Percentiles rank a stretch among this genome's conserved stretches.
These are phyloP conservation scores for Chaetomium fimeti DNA, from an alignment of 495 filamentous ascomycete species.

Conservation along the genomic window DNA sequence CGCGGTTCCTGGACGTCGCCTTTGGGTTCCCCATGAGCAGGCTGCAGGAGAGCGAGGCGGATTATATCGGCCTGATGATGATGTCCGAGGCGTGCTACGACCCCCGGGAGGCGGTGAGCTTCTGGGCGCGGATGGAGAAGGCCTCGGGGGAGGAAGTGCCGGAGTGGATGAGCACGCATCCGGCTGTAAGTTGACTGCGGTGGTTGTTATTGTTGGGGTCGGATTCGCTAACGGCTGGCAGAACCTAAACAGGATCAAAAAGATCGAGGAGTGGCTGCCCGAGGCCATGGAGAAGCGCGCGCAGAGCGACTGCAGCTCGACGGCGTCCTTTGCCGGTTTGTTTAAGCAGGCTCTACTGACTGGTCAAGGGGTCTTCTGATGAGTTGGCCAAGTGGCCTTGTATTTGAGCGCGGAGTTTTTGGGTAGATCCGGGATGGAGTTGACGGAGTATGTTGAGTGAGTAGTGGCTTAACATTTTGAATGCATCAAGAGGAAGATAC, in stretches of 20 bases:
- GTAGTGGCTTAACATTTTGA: too few relatives aligned
- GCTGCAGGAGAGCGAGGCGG: slow-evolving; percentile 65
- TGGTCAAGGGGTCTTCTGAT: slow-evolving; percentile 19
- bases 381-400: background rate
- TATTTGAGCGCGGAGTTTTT: slow-evolving; percentile 12
- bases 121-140: slow-evolving; percentile 79
- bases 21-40: slow-evolving; percentile 69
- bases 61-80: slow-evolving; percentile 81
- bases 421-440: background rate
- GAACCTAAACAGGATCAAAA: slow-evolving; percentile 66
- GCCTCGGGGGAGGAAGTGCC: slow-evolving; percentile 57
- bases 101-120: slow-evolving; percentile 64
- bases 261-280: slow-evolving; percentile 67
- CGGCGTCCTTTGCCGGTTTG: slow-evolving; percentile 37
- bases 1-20: slow-evolving; percentile 57
- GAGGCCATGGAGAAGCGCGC: slow-evolving; percentile 55
- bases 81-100: slow-evolving; percentile 64
- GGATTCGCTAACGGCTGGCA: slow-evolving; percentile 31
- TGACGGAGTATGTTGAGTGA: too few relatives aligned
- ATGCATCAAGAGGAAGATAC: background rate
- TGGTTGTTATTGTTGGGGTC: background rate
- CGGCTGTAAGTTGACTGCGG: slow-evolving; percentile 55
- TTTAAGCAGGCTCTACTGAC: slow-evolving; percentile 40
- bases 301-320: slow-evolving; percentile 52
- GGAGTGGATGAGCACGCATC: slow-evolving; percentile 85